A percentile compares a stretch with the other conserved stretches of the same genome.
Evolutionary conservation across 2,329 filamentous ascomycete species (phyloP).

Genomic region (Colletotrichum orchidophilum): DNA sequence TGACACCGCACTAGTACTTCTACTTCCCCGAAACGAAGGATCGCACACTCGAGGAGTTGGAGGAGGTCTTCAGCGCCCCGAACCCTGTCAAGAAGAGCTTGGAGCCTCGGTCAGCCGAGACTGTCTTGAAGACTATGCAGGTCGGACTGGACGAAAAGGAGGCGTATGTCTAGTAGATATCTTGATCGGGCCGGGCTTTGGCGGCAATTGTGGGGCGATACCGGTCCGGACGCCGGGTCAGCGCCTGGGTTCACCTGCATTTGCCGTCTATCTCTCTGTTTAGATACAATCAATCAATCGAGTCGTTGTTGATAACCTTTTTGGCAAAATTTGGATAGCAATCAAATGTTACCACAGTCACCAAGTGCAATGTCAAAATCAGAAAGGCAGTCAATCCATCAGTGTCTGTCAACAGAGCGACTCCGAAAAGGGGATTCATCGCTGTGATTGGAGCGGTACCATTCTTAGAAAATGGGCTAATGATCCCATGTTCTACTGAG

Average conservation of each 20-base stretch:
- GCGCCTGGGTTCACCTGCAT: neutral
- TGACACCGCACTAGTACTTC: conserved; percentile 48
- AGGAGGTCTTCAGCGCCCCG: conserved; percentile 57
- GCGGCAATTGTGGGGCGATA: conserved; percentile 6
- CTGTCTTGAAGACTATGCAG: conserved; percentile 45
- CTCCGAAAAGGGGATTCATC: neutral
- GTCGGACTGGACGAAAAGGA: conserved; percentile 41
- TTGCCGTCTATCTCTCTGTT: neutral
- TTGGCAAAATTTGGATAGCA: too few relatives aligned
- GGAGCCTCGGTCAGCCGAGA: conserved; percentile 52
- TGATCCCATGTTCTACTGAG: neutral
- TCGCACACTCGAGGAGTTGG: conserved; percentile 62
- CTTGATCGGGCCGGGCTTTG: conserved; percentile 26
- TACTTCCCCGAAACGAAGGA: conserved; percentile 59
- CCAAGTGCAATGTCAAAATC: neutral
- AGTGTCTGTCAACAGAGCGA: neutral
- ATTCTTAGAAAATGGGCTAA: neutral
- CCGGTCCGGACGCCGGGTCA: neutral
- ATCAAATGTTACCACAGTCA: neutral
- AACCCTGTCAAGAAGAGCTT: conserved; percentile 55
- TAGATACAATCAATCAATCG: neutral
- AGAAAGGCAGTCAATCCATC: neutral
- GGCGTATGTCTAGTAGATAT: conserved; percentile 38
- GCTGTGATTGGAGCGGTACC: conserved; percentile 22
- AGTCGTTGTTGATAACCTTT: neutral